A percentile compares a stretch with the other conserved stretches of the same genome.
Evolutionary conservation across 352 stramenopile species (phyloP).

Genomic region (Phytophthora quininea): DNA sequence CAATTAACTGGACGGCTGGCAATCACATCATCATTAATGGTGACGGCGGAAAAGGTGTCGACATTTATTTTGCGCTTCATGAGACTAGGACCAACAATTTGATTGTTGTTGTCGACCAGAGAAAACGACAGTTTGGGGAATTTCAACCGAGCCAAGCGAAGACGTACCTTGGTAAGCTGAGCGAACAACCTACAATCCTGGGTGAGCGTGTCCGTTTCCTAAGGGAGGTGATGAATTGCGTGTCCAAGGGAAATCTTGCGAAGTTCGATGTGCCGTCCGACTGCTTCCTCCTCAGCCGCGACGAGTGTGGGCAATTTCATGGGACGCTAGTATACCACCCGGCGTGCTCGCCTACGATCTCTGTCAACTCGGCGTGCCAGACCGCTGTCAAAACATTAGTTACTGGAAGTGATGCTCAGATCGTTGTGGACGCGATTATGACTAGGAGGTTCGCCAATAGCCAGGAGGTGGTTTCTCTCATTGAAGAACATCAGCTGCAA

Average conservation of each 20-base stretch:
- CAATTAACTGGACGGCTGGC: background rate
- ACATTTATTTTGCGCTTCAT: background rate
- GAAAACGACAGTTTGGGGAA: background rate
- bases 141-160: background rate
- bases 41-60: background rate
- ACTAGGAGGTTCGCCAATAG: no score
- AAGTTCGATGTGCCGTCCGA: background rate
- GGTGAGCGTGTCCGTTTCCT: conserved; percentile 8
- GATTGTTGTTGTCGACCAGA: background rate
- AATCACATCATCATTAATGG: background rate
- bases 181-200: conserved; percentile 2
- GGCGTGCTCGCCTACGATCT: conserved; percentile 35
- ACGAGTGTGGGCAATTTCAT: conserved; percentile 31
- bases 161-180: conserved; percentile 7
- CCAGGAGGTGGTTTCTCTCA: no score
- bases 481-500: no score
- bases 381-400: conserved; percentile 29
- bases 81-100: background rate
- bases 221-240: conserved; percentile 17
- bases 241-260: conserved; percentile 3
- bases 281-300: conserved; percentile 27
- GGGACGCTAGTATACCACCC: conserved; percentile 38
- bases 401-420: no score
- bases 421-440: no score
- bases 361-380: conserved; percentile 31